These are phyloP conservation scores for Fusarium sulawesiense DNA, from an alignment of 2,329 filamentous ascomycete species.

Conservation along the genomic window DNA sequence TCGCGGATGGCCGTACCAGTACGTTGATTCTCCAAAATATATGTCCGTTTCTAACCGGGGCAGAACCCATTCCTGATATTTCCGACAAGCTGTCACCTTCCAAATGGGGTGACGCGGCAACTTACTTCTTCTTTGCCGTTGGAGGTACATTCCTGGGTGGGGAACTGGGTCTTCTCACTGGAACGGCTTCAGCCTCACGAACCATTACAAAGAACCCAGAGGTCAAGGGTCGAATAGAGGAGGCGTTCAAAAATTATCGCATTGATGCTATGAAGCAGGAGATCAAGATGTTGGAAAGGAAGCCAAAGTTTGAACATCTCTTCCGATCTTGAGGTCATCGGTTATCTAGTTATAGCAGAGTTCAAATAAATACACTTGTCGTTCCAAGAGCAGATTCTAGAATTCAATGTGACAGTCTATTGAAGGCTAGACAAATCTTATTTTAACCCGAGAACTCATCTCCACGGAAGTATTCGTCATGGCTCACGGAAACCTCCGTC, in stretches of 20 bases:
- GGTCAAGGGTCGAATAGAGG: not conserved
- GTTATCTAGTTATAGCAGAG: too few relatives aligned
- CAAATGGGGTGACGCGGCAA: not conserved
- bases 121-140: not conserved
- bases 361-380: too few relatives aligned
- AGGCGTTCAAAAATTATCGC: conserved; percentile 4
- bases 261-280: conserved; percentile 12
- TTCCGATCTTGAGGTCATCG: not conserved
- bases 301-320: conserved; percentile 1
- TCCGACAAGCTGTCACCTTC: not conserved
- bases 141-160: conserved; percentile 1
- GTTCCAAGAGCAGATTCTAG: too few relatives aligned
- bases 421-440: too few relatives aligned
- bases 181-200: not conserved
- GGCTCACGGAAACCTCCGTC: too few relatives aligned
- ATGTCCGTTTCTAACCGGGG: not conserved
- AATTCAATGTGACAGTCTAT: too few relatives aligned
- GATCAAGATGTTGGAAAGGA: not conserved
- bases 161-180: not conserved
- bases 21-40: not conserved
- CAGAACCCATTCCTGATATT: conserved; percentile 6
- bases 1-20: conserved; percentile 5
- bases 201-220: conserved; percentile 4
- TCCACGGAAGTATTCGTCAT: too few relatives aligned
- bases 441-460: too few relatives aligned